Percentiles rank a stretch among this genome's conserved stretches.
These are phyloP conservation scores for Mycogone perniciosa DNA, from an alignment of 2,329 filamentous ascomycete genomes.

Conservation along the genomic window DNA sequence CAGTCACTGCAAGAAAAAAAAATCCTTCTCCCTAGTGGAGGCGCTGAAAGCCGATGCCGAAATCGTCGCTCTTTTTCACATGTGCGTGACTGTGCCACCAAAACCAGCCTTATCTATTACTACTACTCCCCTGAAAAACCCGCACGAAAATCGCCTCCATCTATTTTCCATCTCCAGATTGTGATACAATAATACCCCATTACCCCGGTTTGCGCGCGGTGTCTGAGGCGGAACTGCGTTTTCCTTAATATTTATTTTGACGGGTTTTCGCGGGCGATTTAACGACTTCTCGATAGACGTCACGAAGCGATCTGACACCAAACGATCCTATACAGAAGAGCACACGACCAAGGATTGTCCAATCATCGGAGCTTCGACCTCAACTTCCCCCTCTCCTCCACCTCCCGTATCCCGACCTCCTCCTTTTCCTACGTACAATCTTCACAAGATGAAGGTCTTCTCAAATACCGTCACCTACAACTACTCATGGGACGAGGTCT, in stretches of 20 bases:
- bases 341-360: slow-evolving; percentile 2
- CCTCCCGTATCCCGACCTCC: background rate
- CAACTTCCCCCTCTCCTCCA: background rate
- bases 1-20: background rate
- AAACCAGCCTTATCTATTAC: background rate
- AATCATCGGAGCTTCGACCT: slow-evolving; percentile 6
- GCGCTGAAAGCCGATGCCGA: no score
- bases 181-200: no score
- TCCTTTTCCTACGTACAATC: background rate
- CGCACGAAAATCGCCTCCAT: slow-evolving; percentile 3
- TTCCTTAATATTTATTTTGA: no score
- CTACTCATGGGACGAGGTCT: slow-evolving; percentile 99
- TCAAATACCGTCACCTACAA: slow-evolving; percentile 83
- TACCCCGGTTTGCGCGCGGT: no score
- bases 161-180: background rate
- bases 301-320: background rate
- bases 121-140: slow-evolving; percentile 11
- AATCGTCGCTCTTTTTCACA: background rate
- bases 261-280: no score
- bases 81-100: background rate
- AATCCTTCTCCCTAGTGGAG: background rate
- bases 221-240: no score
- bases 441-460: slow-evolving; percentile 80
- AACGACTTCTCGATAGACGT: background rate
- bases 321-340: no score